Base-by-base conservation (phyloP, 2,329 filamentous ascomycete species). In the Didymella pinodella region DNA sequence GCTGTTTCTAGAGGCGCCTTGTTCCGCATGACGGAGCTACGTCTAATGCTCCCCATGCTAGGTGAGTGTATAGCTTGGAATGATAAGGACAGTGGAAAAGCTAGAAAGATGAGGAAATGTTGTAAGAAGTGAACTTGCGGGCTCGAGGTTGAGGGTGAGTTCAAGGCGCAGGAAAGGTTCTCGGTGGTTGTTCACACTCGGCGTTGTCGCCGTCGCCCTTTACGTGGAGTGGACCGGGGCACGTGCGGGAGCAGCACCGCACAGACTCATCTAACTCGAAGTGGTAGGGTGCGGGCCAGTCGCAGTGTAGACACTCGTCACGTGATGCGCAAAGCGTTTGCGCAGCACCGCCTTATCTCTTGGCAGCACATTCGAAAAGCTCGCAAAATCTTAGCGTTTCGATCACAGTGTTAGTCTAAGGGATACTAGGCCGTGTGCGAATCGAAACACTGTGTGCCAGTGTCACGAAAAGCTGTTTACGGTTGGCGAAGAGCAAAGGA, bases 271-370 rank as follows among this genome's bases (percentile, higher is more conserved):
- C 34, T 41, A 41, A 41, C 34, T 49, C 25, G n/a, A 40, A 49
- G 22, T n/a, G 43, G 43, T 28, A 29, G 26, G 7, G 2, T 29
- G n/a, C 38, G 47, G 28, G 26, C 7, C 29, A 28, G n/a, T 47
- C n/a, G 26, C 34, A 26, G 38, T 51, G 48, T 12, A 51, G 38
- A 26, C 18, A 8, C 26, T 10, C 16, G 34, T 51, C 38, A 51
- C 38, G 10, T 51, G 48, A 16, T 12, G 28, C 34, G 22, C n/a
- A 25, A 29, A 28, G 18, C 25, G 26, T n/a, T 16, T 29, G 34
- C 25, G 20, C 38, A 28, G 36, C 10, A 4, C 4, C 10, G 34
- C 26, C 18, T 12, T 25, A 28, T 18, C 18, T 51, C 48, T 32
- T 8, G 29, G 6, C 48, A 31, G 25, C 12, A 12, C n/a, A 16